Evolutionary conservation across 2,329 filamentous ascomycete genomes (phyloP).

Genomic region (Diaporthe citri): DNA sequence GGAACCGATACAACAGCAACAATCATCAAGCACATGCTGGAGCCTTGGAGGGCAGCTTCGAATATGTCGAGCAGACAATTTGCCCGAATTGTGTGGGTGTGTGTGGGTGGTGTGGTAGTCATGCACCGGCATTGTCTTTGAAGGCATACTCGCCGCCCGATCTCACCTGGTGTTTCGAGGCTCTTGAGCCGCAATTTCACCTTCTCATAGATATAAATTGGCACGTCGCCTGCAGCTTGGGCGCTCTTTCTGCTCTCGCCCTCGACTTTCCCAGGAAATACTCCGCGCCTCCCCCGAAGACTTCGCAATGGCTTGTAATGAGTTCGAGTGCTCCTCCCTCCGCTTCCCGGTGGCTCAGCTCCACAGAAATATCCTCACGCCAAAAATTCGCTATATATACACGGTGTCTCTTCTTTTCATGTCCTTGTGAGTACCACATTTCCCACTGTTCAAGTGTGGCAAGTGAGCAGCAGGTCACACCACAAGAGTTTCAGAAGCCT

Average conservation of each 20-base stretch:
- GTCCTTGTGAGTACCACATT: background rate
- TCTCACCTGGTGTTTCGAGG: background rate
- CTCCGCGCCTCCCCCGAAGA: background rate
- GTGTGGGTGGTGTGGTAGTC: background rate
- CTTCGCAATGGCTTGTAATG: background rate
- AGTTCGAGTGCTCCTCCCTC: background rate
- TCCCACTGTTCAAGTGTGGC: background rate
- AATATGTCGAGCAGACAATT: background rate
- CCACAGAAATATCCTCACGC: background rate
- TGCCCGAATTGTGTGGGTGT: constrained; percentile 1
- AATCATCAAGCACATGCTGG: background rate
- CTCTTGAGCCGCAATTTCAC: background rate
- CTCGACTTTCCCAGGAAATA: background rate
- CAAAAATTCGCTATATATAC: background rate
- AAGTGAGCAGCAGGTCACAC: background rate
- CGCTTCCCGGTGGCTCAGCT: background rate
- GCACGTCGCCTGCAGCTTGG: background rate
- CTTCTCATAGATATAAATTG: background rate
- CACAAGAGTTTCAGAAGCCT: constrained; percentile 17
- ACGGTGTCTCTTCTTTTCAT: background rate
- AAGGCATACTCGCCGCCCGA: background rate
- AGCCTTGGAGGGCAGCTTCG: background rate
- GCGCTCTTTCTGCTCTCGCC: background rate
- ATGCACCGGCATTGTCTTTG: too few species aligned
- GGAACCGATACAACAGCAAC: background rate